Evolutionary conservation across 805 yeast genomes (phyloP), one percentile per base, ranked within the genome.

Genomic region (Kuraishia capsulata): DNA sequence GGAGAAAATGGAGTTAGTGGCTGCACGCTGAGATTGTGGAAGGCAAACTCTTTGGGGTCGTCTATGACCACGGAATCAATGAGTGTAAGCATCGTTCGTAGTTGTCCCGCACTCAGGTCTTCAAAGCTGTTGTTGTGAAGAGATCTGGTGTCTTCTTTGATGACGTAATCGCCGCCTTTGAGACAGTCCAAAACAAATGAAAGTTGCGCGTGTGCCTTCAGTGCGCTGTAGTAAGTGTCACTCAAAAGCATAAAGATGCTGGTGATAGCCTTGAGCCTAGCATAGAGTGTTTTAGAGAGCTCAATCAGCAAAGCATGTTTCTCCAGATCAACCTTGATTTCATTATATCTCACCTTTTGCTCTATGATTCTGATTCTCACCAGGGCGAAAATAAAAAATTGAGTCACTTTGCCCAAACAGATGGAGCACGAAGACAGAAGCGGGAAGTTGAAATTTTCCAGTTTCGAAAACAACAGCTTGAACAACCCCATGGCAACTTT

Each of bases 401-500:
- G 35, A 14, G 23, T 18, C 20, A 21, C 37, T 24, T 35, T 35
- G 29, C 11, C 11, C 20, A 33, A 5, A 5, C 17, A 18, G 17
- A 14, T 33, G 20, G 18, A n/a, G 13, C 14, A 16, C 14, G 19
- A 4, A 17, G 37, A 21, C 14, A 35, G 19, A 20, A 28, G 23
- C 20, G 19, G 20, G 9, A 35, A 21, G 4, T 23, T 13, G 30
- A 11, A 24, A 16, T n/a, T 16, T 3, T 17, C 30, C n/a, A 35
- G 31, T 4, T 35, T 19, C 13, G 31, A 30, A 17, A 17, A 9
- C 13, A 26, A 13, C 14, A 19, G 17, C 14, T 36, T 30, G 25
- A 42, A 35, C 5, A 40, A 24, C 11, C 13, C 8, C 20, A 46
- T 17, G 5, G 35, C 36, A 5, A 42, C 28, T 4, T 37, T 42